Evolutionary conservation across 441 rosid genomes (phyloP).

Genomic region (Mallotus japonicus): DNA sequence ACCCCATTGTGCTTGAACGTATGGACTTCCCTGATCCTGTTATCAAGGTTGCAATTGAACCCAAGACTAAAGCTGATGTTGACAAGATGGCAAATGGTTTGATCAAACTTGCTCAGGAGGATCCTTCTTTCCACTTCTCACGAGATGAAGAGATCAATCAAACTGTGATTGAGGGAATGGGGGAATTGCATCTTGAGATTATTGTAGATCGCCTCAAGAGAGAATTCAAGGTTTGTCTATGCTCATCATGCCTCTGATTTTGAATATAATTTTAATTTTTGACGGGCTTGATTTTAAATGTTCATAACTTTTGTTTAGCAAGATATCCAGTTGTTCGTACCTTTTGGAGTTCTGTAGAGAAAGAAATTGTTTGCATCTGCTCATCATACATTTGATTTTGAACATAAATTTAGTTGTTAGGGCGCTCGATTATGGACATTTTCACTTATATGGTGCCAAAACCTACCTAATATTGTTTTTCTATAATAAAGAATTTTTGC

Average conservation of each 20-base stretch:
- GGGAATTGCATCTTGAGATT: constrained; percentile 97
- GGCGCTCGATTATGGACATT: background rate
- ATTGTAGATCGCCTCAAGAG: constrained; percentile 95
- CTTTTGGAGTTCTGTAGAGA: too few species aligned
- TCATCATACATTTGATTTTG: background rate
- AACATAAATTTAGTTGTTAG: background rate
- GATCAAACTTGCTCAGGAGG: constrained; percentile 97
- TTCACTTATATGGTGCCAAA: background rate
- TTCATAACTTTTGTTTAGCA: too few species aligned
- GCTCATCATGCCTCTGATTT: constrained; percentile 6
- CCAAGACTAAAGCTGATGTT: constrained; percentile 90
- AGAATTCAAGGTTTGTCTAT: constrained; percentile 68
- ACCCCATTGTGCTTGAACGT: constrained; percentile 77
- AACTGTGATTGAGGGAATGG: constrained; percentile 98
- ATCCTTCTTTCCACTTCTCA: constrained; percentile 94
- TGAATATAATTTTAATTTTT: too few species aligned
- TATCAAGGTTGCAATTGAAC: constrained; percentile 94
- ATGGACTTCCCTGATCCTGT: constrained; percentile 99
- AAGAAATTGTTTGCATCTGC: too few species aligned
- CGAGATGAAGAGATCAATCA: constrained; percentile 93
- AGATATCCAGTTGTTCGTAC: too few species aligned
- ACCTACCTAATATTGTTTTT: too few species aligned
- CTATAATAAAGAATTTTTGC: too few species aligned
- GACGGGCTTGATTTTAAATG: too few species aligned
- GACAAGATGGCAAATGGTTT: constrained; percentile 86